Base-by-base conservation (phyloP, 108 stramenopile species). In the Cyclotella cryptica region DNA sequence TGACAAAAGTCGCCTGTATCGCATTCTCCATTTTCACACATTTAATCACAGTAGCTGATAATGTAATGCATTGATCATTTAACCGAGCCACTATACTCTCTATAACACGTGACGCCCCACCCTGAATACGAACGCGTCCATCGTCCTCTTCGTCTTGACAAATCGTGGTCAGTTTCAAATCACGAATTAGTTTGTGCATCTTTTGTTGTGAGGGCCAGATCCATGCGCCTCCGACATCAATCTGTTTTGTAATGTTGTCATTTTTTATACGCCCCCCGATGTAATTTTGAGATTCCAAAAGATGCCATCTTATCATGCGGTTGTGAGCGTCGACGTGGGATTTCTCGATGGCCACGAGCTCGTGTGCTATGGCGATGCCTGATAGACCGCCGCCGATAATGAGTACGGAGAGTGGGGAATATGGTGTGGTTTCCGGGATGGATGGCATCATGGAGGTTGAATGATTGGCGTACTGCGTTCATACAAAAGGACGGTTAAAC, bases 221-320 rank as follows among this genome's bases (percentile, higher is more conserved):
- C 86, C 88, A 86, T 1, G 88, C 88, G 45, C 85, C 88, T 6
- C 86, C 88, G 69, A 89, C 46, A 62, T 89, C 88, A 44, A 89
- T 87, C 10, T 24, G 26, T 41, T 84, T 27, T 14, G 63, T 78
- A n/a, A 24, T 26, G 28, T 54, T 47, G 45, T 86, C 83, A 57
- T 87, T 89, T 43, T 69, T 63, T 54, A 87, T 61, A 45, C 86
- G 84, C 55, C 86, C 89, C 19, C 89, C 89, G 17, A 87, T 62
- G 11, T 72, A 61, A 53, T 75, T 49, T 13, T 67, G 67, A 6
- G 87, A 85, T 67, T 89, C 87, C 44, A 87, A 59, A 0, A 87
- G 72, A 53, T 80, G 71, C 84, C 84, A 89, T 45, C 7, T 46
- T 35, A 6, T 2, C 2, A 6, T 5, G 35, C 2, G 2, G 35